Conservation (phyloP, 2,329 filamentous ascomycete genomes). For the Diplodia intermedia region DNA sequence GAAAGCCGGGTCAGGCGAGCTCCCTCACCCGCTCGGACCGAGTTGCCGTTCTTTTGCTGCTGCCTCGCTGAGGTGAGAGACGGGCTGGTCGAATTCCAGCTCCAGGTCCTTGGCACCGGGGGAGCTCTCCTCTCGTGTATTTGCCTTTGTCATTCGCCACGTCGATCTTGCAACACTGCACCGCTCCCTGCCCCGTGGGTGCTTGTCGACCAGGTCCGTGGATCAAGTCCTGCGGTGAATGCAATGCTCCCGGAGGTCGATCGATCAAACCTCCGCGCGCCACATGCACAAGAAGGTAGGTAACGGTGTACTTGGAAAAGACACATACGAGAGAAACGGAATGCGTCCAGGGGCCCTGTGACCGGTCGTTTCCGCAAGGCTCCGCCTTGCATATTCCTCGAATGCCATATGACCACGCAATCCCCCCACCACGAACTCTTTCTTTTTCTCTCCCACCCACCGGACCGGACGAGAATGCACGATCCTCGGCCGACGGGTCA, state of each 20-base stretch:
- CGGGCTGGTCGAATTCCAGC: not conserved
- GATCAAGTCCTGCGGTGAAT: not conserved
- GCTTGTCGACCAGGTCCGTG: not conserved
- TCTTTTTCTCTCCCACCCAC: not conserved
- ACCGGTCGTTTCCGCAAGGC: not conserved
- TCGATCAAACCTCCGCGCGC: not conserved
- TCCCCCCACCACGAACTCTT: not conserved
- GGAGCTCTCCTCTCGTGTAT: not conserved
- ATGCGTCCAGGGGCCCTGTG: not conserved
- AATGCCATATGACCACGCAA: not conserved
- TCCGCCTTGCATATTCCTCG: not conserved
- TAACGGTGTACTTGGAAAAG: not conserved
- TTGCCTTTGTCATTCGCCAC: not conserved
- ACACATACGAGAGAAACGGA: not conserved
- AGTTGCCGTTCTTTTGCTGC: not conserved
- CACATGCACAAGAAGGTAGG: not conserved
- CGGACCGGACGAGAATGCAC: not conserved
- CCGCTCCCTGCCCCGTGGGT: not conserved
- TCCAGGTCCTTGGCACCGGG: not conserved
- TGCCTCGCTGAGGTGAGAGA: not conserved
- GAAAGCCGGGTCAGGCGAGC: not conserved
- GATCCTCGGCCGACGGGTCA: not conserved
- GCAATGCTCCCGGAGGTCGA: not conserved
- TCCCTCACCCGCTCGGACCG: not conserved
- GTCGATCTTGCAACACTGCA: not conserved